Conservation (phyloP, 1,139 yeast genomes). For the Debaryomyces psychrophilus region DNA sequence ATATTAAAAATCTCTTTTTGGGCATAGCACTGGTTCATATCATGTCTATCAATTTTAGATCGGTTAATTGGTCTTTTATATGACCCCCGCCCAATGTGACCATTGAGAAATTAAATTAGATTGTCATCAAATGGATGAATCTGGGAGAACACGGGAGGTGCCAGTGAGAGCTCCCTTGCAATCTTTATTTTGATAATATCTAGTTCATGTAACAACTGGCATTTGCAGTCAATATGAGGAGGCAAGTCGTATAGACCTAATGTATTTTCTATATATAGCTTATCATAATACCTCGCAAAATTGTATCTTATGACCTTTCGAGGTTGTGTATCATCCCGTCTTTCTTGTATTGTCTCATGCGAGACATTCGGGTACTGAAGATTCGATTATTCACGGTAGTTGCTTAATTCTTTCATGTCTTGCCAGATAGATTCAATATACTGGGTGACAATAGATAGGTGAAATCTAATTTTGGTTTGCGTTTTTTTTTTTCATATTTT, state of each 20-base stretch:
- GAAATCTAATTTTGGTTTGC: not conserved
- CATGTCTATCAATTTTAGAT: not conserved
- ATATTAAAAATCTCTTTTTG: not conserved
- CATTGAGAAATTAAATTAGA: conserved; percentile 3
- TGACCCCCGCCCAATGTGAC: not conserved
- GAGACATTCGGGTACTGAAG: not conserved
- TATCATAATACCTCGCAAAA: not conserved
- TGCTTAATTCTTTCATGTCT: not conserved
- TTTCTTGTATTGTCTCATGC: not conserved
- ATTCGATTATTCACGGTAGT: not conserved
- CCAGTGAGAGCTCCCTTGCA: not conserved
- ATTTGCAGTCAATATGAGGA: not conserved
- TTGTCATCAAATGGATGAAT: conserved; percentile 9
- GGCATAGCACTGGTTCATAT: too few relatives aligned
- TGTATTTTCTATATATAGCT: not conserved
- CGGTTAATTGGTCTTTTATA: not conserved
- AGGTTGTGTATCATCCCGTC: not conserved
- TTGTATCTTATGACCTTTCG: not conserved
- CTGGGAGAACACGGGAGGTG: conserved; percentile 1
- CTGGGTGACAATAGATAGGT: not conserved
- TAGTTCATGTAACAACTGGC: not conserved
- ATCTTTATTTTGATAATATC: not conserved
- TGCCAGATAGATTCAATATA: conserved; percentile 3
- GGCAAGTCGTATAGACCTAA: not conserved
- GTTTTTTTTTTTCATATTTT: not conserved